A percentile compares a stretch with the other conserved stretches of the same genome.
Conservation (phyloP, 495 filamentous ascomycete species). For the Penicillium chermesinum region DNA sequence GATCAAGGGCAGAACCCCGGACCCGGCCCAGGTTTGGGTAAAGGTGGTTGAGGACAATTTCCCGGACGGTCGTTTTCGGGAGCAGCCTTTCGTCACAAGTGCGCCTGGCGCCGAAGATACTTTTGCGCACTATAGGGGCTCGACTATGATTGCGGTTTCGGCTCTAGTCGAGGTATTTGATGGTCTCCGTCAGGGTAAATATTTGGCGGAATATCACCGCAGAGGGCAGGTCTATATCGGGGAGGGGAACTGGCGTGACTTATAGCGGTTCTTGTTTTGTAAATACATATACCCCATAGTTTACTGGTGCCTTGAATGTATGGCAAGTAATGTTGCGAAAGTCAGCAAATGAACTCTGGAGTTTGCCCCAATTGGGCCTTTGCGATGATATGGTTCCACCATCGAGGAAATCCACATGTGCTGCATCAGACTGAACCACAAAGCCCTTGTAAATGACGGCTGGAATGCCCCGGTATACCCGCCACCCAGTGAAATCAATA, state of each 20-base stretch:
- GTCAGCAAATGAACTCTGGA: too few species aligned
- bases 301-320: too few species aligned
- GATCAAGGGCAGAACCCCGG: slow-evolving; percentile 3
- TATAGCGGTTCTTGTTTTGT: too few species aligned
- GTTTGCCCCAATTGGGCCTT: too few species aligned
- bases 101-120: background rate
- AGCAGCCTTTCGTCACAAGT: slow-evolving; percentile 5
- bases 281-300: too few species aligned
- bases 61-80: slow-evolving; percentile 18
- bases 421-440: too few species aligned
- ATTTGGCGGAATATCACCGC: slow-evolving; percentile 22
- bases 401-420: too few species aligned
- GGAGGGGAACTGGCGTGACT: slow-evolving; percentile 18
- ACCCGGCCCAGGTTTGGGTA: slow-evolving; percentile 18
- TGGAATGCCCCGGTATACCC: too few species aligned
- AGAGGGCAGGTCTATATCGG: slow-evolving; percentile 24
- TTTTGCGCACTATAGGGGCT: slow-evolving; percentile 12
- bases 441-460: too few species aligned
- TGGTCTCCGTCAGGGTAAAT: slow-evolving; percentile 22
- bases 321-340: too few species aligned
- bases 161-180: slow-evolving; percentile 29
- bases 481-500: too few species aligned
- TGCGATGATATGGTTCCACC: too few species aligned
- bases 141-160: slow-evolving; percentile 25
- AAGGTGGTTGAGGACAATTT: slow-evolving; percentile 34